These are phyloP conservation scores for Trichoderma gamsii DNA, from an alignment of 495 filamentous ascomycete genomes.

Conservation along the genomic window DNA sequence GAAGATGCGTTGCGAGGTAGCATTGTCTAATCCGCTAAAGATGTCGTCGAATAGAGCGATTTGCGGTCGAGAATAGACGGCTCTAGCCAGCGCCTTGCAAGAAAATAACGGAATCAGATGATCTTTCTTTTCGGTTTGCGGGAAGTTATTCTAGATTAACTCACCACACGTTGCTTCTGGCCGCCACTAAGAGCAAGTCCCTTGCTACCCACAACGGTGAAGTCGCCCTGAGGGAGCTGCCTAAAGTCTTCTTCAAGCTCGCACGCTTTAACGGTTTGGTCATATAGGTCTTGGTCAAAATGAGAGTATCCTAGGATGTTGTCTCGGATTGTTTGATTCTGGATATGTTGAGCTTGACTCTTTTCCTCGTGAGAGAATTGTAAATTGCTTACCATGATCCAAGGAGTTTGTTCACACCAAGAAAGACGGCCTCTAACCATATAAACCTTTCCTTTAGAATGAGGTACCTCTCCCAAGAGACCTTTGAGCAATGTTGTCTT, in stretches of 20 bases:
- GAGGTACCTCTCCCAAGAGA: constrained; percentile 44
- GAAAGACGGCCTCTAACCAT: constrained; percentile 14
- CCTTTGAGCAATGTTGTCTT: constrained; percentile 45
- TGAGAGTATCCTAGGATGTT: constrained; percentile 46
- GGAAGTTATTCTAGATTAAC: not conserved
- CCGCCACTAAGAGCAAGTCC: constrained; percentile 53
- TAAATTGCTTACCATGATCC: constrained; percentile 35
- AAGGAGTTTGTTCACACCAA: constrained; percentile 36
- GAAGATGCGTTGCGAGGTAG: constrained; percentile 47
- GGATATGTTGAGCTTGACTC: not conserved
- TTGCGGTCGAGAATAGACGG: constrained; percentile 23
- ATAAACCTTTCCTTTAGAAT: constrained; percentile 23
- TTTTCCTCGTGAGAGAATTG: not conserved
- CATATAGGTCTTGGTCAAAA: constrained; percentile 49
- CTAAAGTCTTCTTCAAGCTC: constrained; percentile 46
- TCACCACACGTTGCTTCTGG: constrained; percentile 50
- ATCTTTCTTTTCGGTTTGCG: not conserved
- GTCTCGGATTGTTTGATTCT: constrained; percentile 48
- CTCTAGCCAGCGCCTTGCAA: constrained; percentile 27
- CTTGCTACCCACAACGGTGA: constrained; percentile 50
- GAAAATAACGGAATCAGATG: not conserved
- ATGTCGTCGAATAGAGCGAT: constrained; percentile 29
- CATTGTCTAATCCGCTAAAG: constrained; percentile 27
- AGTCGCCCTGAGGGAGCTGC: constrained; percentile 46
- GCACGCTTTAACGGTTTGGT: constrained; percentile 47